Percentiles rank a stretch among this genome's conserved stretches.
These are phyloP conservation scores for Penicillium cosmopolitanum DNA, from an alignment of 495 filamentous ascomycete species.

Conservation along the genomic window DNA sequence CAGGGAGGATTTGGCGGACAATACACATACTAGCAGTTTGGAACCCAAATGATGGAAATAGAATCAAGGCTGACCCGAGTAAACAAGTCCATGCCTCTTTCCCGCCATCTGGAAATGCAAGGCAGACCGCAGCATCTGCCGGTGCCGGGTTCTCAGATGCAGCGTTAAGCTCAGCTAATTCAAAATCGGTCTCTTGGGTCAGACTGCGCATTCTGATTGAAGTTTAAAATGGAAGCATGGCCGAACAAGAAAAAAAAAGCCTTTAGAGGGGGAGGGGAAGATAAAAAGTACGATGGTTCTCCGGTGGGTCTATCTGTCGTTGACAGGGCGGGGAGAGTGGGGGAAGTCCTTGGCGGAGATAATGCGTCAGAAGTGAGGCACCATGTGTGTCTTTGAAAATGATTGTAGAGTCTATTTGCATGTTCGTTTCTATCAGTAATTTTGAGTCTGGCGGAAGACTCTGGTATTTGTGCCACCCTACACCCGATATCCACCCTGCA, in stretches of 20 bases:
- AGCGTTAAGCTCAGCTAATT: conserved; percentile 5
- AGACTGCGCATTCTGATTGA: neutral
- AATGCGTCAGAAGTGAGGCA: no score
- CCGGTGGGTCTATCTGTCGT: conserved; percentile 8
- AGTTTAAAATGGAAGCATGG: neutral
- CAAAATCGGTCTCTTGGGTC: neutral
- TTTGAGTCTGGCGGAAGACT: no score
- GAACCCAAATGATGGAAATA: conserved; percentile 67
- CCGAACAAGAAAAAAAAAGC: neutral
- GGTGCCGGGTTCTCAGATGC: neutral
- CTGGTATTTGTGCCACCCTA: no score
- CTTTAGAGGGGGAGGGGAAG: neutral
- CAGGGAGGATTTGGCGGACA: no score
- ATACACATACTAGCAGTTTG: conserved; percentile 37
- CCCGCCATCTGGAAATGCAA: conserved; percentile 64
- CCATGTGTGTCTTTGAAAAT: no score
- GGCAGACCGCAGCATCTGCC: conserved; percentile 8
- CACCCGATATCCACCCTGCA: no score
- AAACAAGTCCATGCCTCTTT: conserved; percentile 63
- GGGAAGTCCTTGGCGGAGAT: no score
- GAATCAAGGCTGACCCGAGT: conserved; percentile 60
- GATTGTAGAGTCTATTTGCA: no score
- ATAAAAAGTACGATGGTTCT: neutral
- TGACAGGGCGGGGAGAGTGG: conserved; percentile 10
- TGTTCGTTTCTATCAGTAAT: no score